Evolutionary conservation across 2,329 filamentous ascomycete genomes (phyloP), one percentile per base, ranked within the genome.

Genomic region (Parastagonospora nodorum): DNA sequence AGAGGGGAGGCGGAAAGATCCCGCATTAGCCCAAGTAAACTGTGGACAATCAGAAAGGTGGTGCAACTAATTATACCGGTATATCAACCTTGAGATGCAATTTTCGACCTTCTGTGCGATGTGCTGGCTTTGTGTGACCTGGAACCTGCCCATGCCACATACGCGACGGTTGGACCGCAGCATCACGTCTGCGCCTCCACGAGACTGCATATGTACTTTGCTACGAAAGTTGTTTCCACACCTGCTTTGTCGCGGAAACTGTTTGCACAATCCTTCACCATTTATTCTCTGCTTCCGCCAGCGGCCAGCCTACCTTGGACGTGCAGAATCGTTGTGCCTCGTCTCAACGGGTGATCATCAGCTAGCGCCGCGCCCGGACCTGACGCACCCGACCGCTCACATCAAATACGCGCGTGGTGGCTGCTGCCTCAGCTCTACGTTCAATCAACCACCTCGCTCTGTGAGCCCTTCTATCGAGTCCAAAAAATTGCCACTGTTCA

Each of bases 341-440:
- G 19, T 24, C 19, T 24, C 19, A 24, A 24, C 19, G 19, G 19
- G 19, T 24, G 19, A 24, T 24, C 19, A 24, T 33, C 15, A 15
- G 16, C 35, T 37, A 8, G 35, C 35, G 35, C 40, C 47, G 39
- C 44, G 42, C 45, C 50, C 30, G 32, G 41, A 15, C 33, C 38
- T 28, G 19, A 16, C 35, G 10, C 35, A 6, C 35, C 15, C 35
- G 15, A 37, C 8, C 35, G 33, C n/a, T 4, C 11, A 8, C 14
- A 16, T 16, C 15, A 14, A 11, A 14, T 28, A 28, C 16, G 27
- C 16, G 31, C 37, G 15, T 31, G 14, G 14, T 42, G 30, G 48
- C 48, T 55, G 48, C 32, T 48, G 52, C 52, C 48, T 55, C 51
- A 54, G 47, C 51, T 51, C 30, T 15, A 35, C 35, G 19, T 24